Percentiles rank a stretch among this genome's conserved stretches.
Conservation (phyloP, 495 filamentous ascomycete species). For the Aspergillus steynii region DNA sequence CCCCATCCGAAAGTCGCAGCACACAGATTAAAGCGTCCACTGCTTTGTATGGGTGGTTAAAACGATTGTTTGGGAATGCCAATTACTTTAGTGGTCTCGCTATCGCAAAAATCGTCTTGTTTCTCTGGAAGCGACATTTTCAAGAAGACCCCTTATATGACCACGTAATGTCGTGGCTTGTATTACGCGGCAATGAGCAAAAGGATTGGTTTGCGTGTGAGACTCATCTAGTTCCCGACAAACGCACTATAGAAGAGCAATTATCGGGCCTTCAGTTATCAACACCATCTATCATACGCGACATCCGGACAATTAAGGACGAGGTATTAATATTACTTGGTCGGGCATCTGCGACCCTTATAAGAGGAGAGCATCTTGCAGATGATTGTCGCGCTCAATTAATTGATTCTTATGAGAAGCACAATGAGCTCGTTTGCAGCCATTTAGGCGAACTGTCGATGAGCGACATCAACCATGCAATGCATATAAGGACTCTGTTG, state of each 20-base stretch:
- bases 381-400: slow-evolving; percentile 10
- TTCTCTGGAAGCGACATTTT: slow-evolving; percentile 13
- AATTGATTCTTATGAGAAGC: slow-evolving; percentile 12
- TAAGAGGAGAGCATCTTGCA: slow-evolving; percentile 11
- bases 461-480: slow-evolving; percentile 12
- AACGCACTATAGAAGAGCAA: slow-evolving; percentile 11
- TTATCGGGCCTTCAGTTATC: slow-evolving; percentile 11
- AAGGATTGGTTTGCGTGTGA: slow-evolving; percentile 12
- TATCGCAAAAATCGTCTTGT: slow-evolving; percentile 12
- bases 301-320: slow-evolving; percentile 7
- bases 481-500: slow-evolving; percentile 8
- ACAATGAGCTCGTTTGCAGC: slow-evolving; percentile 11
- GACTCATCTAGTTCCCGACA: slow-evolving; percentile 2
- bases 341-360: slow-evolving; percentile 9
- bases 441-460: slow-evolving; percentile 10
- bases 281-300: slow-evolving; percentile 11
- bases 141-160: slow-evolving; percentile 10
- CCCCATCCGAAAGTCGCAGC: slow-evolving; percentile 9
- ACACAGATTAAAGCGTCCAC: slow-evolving; percentile 8
- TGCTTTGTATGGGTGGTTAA: slow-evolving; percentile 12
- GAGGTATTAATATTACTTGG: slow-evolving; percentile 8
- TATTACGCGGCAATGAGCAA: slow-evolving; percentile 12
- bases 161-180: slow-evolving; percentile 14
- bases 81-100: slow-evolving; percentile 10
- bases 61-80: slow-evolving; percentile 10